These are phyloP conservation scores for Russula earlei DNA, from an alignment of 768 basidiomycete genomes.

Conservation along the genomic window DNA sequence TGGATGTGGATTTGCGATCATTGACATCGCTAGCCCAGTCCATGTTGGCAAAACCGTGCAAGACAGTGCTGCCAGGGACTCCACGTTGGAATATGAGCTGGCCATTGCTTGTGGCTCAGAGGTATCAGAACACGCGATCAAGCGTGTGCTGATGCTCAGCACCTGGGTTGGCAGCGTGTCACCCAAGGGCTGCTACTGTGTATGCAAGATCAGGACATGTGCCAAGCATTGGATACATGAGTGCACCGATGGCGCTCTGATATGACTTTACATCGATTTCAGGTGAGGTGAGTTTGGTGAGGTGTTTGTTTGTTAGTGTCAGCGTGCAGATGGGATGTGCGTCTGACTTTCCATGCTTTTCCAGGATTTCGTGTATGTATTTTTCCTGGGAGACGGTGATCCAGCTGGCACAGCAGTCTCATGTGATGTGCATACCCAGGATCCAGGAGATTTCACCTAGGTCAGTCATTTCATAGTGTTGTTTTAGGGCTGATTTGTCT, in stretches of 20 bases:
- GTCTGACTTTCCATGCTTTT: not conserved
- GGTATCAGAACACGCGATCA: not conserved
- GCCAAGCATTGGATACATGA: not conserved
- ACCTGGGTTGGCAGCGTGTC: constrained; percentile 27
- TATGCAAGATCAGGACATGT: constrained; percentile 30
- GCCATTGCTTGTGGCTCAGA: not conserved
- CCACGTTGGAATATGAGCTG: not conserved
- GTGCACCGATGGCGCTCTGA: not conserved
- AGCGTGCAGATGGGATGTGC: not conserved
- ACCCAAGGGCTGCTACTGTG: constrained; percentile 18
- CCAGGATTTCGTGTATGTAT: not conserved
- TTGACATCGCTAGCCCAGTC: not conserved
- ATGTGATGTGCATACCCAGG: too few species aligned
- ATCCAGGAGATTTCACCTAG: too few species aligned
- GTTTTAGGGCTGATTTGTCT: too few species aligned
- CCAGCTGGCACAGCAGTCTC: too few species aligned
- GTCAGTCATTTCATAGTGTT: too few species aligned
- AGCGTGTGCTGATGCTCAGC: constrained; percentile 25
- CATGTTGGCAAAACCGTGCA: not conserved
- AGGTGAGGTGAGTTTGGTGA: not conserved
- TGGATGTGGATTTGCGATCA: too few species aligned
- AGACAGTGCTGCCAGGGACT: fast-evolving
- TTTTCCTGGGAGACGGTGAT: too few species aligned
- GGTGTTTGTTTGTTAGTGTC: not conserved
- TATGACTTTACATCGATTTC: not conserved